Evolutionary conservation across 164 flowering plant genomes (phyloP), one percentile per base, ranked within the genome.

Genomic region (Umbellularia californica): DNA sequence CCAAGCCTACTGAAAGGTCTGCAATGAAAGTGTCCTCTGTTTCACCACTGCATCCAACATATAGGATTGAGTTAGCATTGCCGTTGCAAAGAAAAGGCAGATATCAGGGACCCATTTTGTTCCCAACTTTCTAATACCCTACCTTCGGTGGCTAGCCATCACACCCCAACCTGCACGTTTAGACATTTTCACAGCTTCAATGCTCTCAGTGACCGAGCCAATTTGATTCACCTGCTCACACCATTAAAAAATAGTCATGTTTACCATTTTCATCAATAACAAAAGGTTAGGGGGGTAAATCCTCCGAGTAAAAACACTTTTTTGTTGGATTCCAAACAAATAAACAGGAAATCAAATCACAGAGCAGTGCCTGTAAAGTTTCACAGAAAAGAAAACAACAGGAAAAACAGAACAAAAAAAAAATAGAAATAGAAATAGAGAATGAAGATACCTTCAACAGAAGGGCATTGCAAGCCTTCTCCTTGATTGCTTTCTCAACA

Each of bases 391-490:
- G 17, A 2, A 20, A 55, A 55, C 60, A 55, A 15, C 60, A 55
- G n/a, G 60, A 14, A 14, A 20, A 55, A 20, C 3, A 55, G n/a
- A 55, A 14, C 0, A 17, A 55, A 55, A 55, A 55, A 14, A 5
- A 25, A 25, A 0, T 24, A 24, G 25, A 25, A 25, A 12, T 3
- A 51, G 58, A 12, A 52, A 17, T 52, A 22, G 65, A 11, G 28
- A 22, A 14, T 6, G 65, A 50, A 30, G 12, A 23, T 82, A 87
- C 90, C 90, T 88, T 88, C 75, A 88, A 78, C 35, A 85, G 79
- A 85, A 87, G 89, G 50, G 89, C 89, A 81, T 87, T 87, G 83
- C 89, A 85, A 12, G 85, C 19, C 65, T 87, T 87, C 75, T 85
- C 89, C 27, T 82, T 85, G 72, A 87, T 87, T 72, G 88, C 89